Evolutionary conservation across 2,329 filamentous ascomycete genomes (phyloP).

Genomic region (Metarhizium album): DNA sequence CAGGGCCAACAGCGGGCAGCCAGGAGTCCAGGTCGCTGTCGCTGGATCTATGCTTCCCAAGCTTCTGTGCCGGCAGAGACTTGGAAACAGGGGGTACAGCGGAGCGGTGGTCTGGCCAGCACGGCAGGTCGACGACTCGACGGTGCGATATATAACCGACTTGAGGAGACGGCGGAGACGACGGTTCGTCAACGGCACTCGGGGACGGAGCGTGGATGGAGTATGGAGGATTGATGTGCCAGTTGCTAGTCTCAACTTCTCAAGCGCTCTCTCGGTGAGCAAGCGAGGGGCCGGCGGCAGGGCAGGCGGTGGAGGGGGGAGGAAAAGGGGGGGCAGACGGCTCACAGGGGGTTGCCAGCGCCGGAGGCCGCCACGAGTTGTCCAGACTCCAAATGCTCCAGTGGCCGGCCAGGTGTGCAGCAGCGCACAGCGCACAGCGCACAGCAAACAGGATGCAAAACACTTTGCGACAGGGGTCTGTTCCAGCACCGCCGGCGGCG

Average conservation of each 20-base stretch:
- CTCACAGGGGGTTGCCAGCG: too few species aligned
- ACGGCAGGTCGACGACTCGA: not conserved
- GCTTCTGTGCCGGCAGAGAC: not conserved
- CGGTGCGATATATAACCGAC: conserved; percentile 3
- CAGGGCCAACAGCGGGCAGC: too few species aligned
- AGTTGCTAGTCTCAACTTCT: too few species aligned
- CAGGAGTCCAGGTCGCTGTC: not conserved
- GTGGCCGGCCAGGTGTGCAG: not conserved
- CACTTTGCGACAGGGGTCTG: conserved; percentile 2
- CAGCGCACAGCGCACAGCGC: too few species aligned
- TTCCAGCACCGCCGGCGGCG: not conserved
- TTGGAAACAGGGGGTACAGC: not conserved
- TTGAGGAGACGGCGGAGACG: conserved; percentile 1
- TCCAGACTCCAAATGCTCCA: too few species aligned
- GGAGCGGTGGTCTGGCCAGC: not conserved
- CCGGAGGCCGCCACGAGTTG: not conserved
- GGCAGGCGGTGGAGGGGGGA: not conserved
- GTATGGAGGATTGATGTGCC: too few species aligned
- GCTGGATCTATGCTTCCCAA: not conserved
- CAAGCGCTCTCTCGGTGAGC: too few species aligned
- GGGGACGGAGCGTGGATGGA: not conserved
- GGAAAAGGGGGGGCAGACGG: not conserved
- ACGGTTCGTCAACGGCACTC: conserved; percentile 3
- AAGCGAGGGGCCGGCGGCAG: too few species aligned
- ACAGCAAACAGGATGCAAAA: not conserved